Percentiles rank a stretch among this genome's conserved stretches.
Evolutionary conservation across 371 early-diverging fungal species (phyloP).

Genomic region (Mucor circinelloides): DNA sequence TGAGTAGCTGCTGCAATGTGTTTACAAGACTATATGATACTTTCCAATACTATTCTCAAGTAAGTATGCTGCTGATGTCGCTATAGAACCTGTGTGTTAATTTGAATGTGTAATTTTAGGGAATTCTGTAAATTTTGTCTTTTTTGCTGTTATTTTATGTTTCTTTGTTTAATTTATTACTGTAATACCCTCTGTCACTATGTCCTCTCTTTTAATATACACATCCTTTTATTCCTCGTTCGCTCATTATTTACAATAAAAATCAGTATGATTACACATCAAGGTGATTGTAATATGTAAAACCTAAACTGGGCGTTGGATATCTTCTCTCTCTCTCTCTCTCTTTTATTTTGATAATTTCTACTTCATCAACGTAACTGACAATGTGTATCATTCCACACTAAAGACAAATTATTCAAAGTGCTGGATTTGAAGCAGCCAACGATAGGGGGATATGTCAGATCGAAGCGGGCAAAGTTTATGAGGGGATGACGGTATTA

Average conservation of each 20-base stretch:
- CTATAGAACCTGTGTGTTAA: neutral
- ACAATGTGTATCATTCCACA: constrained; percentile 48
- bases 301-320: too few relatives aligned
- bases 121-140: neutral
- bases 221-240: too few relatives aligned
- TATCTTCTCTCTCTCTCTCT: too few relatives aligned
- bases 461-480: too few relatives aligned
- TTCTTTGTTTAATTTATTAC: neutral
- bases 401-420: constrained; percentile 49
- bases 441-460: too few relatives aligned
- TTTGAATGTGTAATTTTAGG: neutral
- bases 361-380: too few relatives aligned
- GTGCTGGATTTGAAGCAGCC: constrained; percentile 52
- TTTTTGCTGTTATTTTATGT: neutral
- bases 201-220: neutral
- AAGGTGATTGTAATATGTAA: too few relatives aligned
- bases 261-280: too few relatives aligned
- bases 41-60: constrained; percentile 98
- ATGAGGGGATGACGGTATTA: too few relatives aligned
- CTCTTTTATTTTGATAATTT: too few relatives aligned
- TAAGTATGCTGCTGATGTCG: neutral
- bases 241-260: too few relatives aligned
- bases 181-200: neutral
- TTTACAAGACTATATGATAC: constrained; percentile 98
- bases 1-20: constrained; percentile 92